Evolutionary conservation across 148 eudicot genomes (phyloP), one percentile per base, ranked within the genome.

Genomic region (Polygonum maritimum): DNA sequence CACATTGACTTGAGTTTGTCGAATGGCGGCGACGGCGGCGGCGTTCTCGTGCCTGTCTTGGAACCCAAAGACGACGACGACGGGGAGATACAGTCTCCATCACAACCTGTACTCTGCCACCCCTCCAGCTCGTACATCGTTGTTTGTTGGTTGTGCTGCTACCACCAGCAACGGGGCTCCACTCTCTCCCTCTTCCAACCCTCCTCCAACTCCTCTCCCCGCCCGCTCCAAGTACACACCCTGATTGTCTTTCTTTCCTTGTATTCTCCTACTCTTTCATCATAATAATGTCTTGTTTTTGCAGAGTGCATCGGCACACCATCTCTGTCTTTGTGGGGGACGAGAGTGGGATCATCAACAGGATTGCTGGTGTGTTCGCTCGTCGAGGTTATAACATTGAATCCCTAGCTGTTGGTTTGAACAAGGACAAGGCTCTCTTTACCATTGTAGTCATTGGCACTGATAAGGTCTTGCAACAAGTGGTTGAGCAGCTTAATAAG

Each of bases 401-500:
- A 88, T 91, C 98, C n/a, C 90, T 94, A 40, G 98, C 98, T 71
- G 98, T 94, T 79, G 97, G 98, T 74, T 79, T 94, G 70, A 94
- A 94, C 84, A 88, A 86, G 83, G 98, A 94, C 82, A 94, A 88
- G 82, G 98, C 98, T 52, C 80, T 94, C 15, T 94, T 94, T 80
- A 91, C 98, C 35, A 88, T 94, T 80, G 97, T 91, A 72, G 98
- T 94, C 47, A 80, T 91, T 80, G 98, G 98, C 58, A 91, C 94
- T 71, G 97, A 94, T 18, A 88, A 85, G 80, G 87, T 89, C 21
- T 74, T 94, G 78, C 88, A 86, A 67, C 98, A 94, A 87, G 98
- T 94, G 54, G 82, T 91, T 55, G 94, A 94, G 78, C 97, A 94
- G 77, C 95, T 94, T 75, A 88, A 90, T 82, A 94, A 94, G 89